Conservation (phyloP, 164 flowering plant genomes). For the Cinnamomum chago region DNA sequence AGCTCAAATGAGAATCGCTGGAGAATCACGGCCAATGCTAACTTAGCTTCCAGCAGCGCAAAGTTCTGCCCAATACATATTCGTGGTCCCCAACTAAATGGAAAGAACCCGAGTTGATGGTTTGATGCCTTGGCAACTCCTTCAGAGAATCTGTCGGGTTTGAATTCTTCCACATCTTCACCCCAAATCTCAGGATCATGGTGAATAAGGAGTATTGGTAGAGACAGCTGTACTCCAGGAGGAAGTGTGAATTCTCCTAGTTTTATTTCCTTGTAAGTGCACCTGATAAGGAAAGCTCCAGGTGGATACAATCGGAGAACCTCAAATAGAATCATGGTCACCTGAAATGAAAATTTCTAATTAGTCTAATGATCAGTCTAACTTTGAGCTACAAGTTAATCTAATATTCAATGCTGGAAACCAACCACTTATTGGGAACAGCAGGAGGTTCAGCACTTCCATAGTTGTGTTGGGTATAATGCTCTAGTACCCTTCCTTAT, state of each 20-base stretch:
- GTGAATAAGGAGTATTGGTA: constrained; percentile 14
- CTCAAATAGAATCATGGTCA: constrained; percentile 49
- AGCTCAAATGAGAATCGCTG: constrained; percentile 10
- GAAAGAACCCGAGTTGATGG: constrained; percentile 15
- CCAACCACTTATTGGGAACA: no score
- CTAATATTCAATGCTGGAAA: no score
- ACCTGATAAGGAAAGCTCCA: neutral
- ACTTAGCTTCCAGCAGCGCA: constrained; percentile 25
- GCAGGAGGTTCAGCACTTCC: no score
- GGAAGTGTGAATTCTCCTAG: constrained; percentile 11
- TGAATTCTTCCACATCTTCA: constrained; percentile 14
- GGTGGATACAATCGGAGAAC: constrained; percentile 54
- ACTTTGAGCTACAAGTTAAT: no score
- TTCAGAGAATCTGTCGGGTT: constrained; percentile 14
- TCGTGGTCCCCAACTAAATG: constrained; percentile 30
- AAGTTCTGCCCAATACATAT: constrained; percentile 26
- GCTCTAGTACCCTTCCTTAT: no score
- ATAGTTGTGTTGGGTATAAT: no score
- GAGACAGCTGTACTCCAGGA: constrained; percentile 1
- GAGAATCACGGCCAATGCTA: constrained; percentile 23
- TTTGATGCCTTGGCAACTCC: constrained; percentile 22
- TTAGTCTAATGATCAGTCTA: no score
- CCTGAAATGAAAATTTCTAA: constrained; percentile 21
- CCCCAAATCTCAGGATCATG: constrained; percentile 13
- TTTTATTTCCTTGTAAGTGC: constrained; percentile 3